Base-by-base conservation (phyloP, 192 early-diverging fungal genomes). In the Dissophora ornata region DNA sequence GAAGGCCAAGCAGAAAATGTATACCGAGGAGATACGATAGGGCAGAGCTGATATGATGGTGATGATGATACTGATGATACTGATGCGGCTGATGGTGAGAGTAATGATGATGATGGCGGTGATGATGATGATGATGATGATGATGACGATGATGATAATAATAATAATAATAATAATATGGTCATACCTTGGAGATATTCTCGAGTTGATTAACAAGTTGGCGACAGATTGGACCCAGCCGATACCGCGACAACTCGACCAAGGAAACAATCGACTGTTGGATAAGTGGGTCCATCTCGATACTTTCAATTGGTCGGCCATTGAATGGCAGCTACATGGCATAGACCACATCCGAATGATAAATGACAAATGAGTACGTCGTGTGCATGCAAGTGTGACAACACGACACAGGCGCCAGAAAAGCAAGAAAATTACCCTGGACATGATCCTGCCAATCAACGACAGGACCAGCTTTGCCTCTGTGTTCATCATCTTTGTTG, bases 241-340 rank as follows among this genome's bases (percentile, higher is more conserved):
- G 85, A 85, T 84, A 92, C 54, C 88, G 90, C 22, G 94, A 92
- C 26, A 94, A 82, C 59, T 93, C 89, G 48, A 95, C 81, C 44
- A 96, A 59, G 18, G 93, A 86, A 60, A 82, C 79, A 55, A 95
- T 88, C 74, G 86, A 92, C 79, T 93, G 91, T 66, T 88, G 86
- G 68, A 96, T 88, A 53, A 93, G 83, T 24, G 90, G 88, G 83
- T 95, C 94, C 45, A 80, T 53, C 48, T 94, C 88, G 51, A 96
- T 77, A 53, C 59, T 77, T 45, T 77, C 73, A 19, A 77, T 58
- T 12, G 64, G 19, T 6, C 65, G 64, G 19, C 73, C 73, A 57
- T 77, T 77, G 22, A 62, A 67, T 9, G 73, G 73, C 13, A 77
- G 64, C 73, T 77, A 74, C n/a, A 29, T 30, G 7, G 29, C 22